These are phyloP conservation scores for Umbelopsis sp. DNA, from an alignment of 192 early-diverging fungal genomes.

Conservation along the genomic window DNA sequence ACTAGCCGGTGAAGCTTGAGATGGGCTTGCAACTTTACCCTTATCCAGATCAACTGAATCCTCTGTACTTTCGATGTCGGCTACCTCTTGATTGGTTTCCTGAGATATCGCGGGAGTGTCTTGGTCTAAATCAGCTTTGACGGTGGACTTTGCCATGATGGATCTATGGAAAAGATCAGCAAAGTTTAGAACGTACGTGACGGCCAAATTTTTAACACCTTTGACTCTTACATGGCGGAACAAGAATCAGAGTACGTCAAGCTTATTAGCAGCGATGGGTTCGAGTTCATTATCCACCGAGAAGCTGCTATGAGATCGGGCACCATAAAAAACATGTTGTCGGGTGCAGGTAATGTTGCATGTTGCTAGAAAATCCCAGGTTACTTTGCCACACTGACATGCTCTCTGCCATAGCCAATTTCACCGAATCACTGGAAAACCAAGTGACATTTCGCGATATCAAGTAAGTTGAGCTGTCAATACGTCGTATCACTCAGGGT, in stretches of 20 bases:
- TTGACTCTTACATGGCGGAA: neutral
- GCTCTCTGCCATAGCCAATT: conserved; percentile 63
- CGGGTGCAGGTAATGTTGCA: conserved; percentile 64
- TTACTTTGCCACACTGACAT: neutral
- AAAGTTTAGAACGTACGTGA: neutral
- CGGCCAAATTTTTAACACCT: neutral
- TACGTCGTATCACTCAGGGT: conserved; percentile 4
- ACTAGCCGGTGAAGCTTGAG: neutral
- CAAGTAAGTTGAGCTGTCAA: conserved; percentile 58
- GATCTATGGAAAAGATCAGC: neutral
- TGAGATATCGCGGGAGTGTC: neutral
- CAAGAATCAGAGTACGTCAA: conserved; percentile 61
- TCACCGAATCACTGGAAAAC: conserved; percentile 89
- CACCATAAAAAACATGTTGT: conserved; percentile 95
- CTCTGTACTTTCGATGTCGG: neutral
- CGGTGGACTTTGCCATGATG: neutral
- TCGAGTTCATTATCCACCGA: conserved; percentile 86
- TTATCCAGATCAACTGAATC: neutral
- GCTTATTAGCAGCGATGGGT: conserved; percentile 87
- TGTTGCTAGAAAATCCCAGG: no score
- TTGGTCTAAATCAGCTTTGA: neutral
- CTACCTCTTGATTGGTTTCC: neutral
- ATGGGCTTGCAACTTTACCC: neutral
- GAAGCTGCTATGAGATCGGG: conserved; percentile 89
- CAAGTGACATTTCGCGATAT: conserved; percentile 90